Conservation (phyloP, 805 yeast species). For the Metschnikowia bowlesiae region DNA sequence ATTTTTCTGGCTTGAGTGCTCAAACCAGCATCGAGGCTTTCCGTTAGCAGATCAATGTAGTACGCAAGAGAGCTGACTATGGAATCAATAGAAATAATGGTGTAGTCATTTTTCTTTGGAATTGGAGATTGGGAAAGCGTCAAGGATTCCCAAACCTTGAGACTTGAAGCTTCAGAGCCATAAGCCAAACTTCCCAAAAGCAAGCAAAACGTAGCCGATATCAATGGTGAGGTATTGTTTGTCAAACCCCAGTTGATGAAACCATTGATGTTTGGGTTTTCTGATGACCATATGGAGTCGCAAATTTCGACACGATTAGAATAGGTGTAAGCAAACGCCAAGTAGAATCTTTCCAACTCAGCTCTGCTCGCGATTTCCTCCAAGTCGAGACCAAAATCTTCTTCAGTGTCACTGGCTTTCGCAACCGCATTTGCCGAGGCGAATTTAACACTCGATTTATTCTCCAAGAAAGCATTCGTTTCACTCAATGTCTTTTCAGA, state of each 20-base stretch:
- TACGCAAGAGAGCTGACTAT: slow-evolving; percentile 52
- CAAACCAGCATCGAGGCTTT: slow-evolving; percentile 33
- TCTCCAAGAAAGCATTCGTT: not conserved
- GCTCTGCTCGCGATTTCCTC: slow-evolving; percentile 68
- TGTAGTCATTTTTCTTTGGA: slow-evolving; percentile 35
- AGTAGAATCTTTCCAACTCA: slow-evolving; percentile 82
- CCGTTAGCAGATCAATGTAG: slow-evolving; percentile 45
- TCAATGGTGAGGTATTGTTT: slow-evolving; percentile 68
- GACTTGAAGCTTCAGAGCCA: slow-evolving; percentile 50
- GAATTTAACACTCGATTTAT: not conserved
- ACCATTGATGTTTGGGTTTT: slow-evolving; percentile 59
- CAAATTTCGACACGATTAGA: slow-evolving; percentile 56
- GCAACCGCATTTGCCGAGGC: not conserved
- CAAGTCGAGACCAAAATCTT: slow-evolving; percentile 35
- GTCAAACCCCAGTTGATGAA: slow-evolving; percentile 86
- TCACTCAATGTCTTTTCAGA: slow-evolving; percentile 4
- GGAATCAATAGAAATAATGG: slow-evolving; percentile 51
- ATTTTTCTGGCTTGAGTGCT: slow-evolving; percentile 25
- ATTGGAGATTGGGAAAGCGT: slow-evolving; percentile 22
- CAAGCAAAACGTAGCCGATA: slow-evolving; percentile 76
- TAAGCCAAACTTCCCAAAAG: slow-evolving; percentile 72
- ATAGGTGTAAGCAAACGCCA: slow-evolving; percentile 68
- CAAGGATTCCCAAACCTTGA: slow-evolving; percentile 37
- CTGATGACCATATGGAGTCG: slow-evolving; percentile 55
- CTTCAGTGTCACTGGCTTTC: not conserved